Percentiles rank a stretch among this genome's conserved stretches.
Conservation (phyloP, 176 grass and related monocot species). For the Oryza meyeriana region DNA sequence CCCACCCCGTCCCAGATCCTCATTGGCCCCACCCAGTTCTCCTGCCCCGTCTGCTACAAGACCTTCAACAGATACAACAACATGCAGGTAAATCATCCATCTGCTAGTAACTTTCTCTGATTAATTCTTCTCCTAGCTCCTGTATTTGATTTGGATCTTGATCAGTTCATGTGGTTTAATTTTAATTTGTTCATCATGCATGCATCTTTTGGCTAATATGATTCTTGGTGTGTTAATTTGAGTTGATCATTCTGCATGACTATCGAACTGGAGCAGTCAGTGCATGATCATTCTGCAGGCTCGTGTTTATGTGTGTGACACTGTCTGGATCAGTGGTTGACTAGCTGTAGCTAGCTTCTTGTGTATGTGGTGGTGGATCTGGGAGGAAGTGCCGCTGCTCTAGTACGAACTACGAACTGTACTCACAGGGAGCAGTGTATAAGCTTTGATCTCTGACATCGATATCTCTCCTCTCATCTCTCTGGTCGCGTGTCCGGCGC, state of each 20-base stretch:
- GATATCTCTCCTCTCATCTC: neutral
- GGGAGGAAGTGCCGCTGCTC: constrained; percentile 22
- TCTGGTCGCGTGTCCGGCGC: neutral
- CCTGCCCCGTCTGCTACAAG: constrained; percentile 82
- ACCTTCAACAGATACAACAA: constrained; percentile 96
- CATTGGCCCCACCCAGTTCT: constrained; percentile 87
- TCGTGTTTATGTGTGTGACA: neutral
- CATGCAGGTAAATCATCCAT: constrained; percentile 56
- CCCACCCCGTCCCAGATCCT: constrained; percentile 89
- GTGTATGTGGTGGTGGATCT: constrained; percentile 28
- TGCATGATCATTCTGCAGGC: neutral
- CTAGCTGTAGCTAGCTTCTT: neutral
- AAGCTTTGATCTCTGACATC: neutral
- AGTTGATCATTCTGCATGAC: too few species aligned
- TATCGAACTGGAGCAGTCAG: neutral
- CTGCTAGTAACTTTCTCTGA: neutral
- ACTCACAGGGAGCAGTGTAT: neutral
- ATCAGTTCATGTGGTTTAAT: neutral
- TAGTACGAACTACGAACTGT: neutral
- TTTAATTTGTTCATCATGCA: too few species aligned
- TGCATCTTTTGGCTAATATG: too few species aligned
- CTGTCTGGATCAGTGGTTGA: neutral
- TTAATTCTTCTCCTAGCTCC: neutral
- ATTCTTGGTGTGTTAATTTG: too few species aligned
- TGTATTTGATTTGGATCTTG: neutral